These are phyloP conservation scores for Xylariaceae sp. DNA, from an alignment of 2,329 filamentous ascomycete genomes.

Conservation along the genomic window DNA sequence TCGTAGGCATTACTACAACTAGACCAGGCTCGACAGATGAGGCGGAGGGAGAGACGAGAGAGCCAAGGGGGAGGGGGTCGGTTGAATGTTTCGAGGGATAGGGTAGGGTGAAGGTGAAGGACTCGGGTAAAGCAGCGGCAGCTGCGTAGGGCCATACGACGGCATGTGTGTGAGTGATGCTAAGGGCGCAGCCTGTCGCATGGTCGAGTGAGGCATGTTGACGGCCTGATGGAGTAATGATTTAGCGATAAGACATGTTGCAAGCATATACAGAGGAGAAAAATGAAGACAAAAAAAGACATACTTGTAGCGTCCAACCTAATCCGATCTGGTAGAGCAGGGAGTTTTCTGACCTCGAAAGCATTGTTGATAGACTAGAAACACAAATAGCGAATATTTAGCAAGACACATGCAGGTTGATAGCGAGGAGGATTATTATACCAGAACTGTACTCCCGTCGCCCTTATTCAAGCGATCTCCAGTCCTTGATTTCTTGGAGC, in stretches of 20 bases:
- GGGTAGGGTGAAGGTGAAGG: constrained; percentile 76
- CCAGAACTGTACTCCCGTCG: constrained; percentile 63
- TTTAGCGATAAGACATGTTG: constrained; percentile 23
- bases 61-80: constrained; percentile 76
- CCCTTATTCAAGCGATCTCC: constrained; percentile 62
- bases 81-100: constrained; percentile 62
- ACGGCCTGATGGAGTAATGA: constrained; percentile 41
- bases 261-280: not conserved
- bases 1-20: constrained; percentile 78
- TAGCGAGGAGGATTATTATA: constrained; percentile 34
- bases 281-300: constrained; percentile 23
- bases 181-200: constrained; percentile 69
- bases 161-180: constrained; percentile 75
- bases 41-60: constrained; percentile 74
- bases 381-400: constrained; percentile 15
- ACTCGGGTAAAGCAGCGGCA: constrained; percentile 65
- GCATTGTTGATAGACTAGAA: constrained; percentile 74
- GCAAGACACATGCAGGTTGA: constrained; percentile 6
- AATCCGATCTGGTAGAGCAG: constrained; percentile 74
- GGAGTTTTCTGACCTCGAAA: constrained; percentile 81
- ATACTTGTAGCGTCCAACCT: constrained; percentile 62
- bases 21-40: constrained; percentile 79
- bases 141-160: constrained; percentile 85
- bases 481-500: constrained; percentile 60
- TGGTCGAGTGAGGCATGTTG: constrained; percentile 65